Conservation (phyloP, 345 rosid species). For the Lepidium africanum region DNA sequence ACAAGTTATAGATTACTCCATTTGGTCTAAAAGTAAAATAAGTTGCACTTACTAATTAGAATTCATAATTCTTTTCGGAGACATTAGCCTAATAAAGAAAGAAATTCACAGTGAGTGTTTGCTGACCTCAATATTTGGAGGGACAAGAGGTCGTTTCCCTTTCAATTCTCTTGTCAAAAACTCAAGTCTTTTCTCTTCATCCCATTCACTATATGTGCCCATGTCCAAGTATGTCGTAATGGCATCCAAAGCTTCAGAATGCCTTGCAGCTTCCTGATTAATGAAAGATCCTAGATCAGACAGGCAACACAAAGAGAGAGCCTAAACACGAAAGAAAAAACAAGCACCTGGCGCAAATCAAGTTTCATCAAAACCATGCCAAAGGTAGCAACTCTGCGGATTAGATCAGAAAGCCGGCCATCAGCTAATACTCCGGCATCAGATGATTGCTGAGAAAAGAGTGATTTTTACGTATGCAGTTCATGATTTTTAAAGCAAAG, state of each 20-base stretch:
- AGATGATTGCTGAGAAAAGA: slow-evolving; percentile 54
- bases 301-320: background rate
- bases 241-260: slow-evolving; percentile 79
- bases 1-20: background rate
- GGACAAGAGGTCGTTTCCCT: slow-evolving; percentile 81
- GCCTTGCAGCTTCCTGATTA: slow-evolving; percentile 78
- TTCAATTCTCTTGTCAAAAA: slow-evolving; percentile 72
- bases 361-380: slow-evolving; percentile 89
- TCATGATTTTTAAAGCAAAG: background rate
- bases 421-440: slow-evolving; percentile 79
- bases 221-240: slow-evolving; percentile 82
- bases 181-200: slow-evolving; percentile 81
- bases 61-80: background rate
- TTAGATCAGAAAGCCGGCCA: slow-evolving; percentile 80
- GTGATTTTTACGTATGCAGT: background rate
- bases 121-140: slow-evolving; percentile 63
- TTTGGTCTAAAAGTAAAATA: background rate
- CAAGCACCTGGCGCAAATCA: slow-evolving; percentile 78
- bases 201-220: slow-evolving; percentile 95
- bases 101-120: background rate
- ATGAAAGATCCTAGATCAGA: background rate
- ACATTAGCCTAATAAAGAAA: background rate
- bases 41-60: background rate
- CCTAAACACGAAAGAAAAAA: background rate
- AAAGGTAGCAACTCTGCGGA: slow-evolving; percentile 77